Base-by-base conservation (phyloP, 805 yeast genomes). In the Pichia phayaonensis region DNA sequence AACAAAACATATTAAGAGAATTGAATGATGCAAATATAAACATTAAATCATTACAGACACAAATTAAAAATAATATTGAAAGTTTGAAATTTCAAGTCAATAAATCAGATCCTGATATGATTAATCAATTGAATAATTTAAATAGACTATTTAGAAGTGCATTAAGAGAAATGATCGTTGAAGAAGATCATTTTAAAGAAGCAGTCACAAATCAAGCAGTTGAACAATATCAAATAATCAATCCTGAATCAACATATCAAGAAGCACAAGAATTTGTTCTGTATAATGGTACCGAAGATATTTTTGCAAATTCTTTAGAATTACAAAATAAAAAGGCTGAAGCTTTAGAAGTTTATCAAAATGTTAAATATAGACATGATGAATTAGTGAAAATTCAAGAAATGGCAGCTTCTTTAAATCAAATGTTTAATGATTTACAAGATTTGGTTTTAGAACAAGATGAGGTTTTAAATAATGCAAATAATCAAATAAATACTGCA, bases 391-490 rank as follows among this genome's bases (percentile, higher is more conserved):
- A 84, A 72, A 81, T 90, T 71, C 97, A 90, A 70, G 81, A 85
- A 69, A 86, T 96, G 53, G 87, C 90, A 86, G 85, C 87, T 42
- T 97, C 90, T 69, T 79, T 90, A 67, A 86, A 94, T 26, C 94
- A 86, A 71, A 79, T 90, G 68, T 87, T 90, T 74, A 85, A 84
- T 61, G 96, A 88, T 66, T 88, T 92, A 94, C 96, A 90, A 69
- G 86, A 87, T 67, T 73, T 92, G 70, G 96, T 90, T 46, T 85
- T 90, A 56, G 95, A 89, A 70, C 97, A 92, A 72, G 95, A 88
- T 67, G 86, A 79, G 57, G 82, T 83, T 51, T 83, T 92, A 56
- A 84, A 83, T 61, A 86, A 81, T 63, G 81, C 88, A 55, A 88
- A 86, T 63, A 79, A 84, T 57, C 83, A 85, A 60, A 85, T 88